Percentiles rank a stretch among this genome's conserved stretches.
Conservation (phyloP, 2,329 filamentous ascomycete species). For the Xylaria sp. region DNA sequence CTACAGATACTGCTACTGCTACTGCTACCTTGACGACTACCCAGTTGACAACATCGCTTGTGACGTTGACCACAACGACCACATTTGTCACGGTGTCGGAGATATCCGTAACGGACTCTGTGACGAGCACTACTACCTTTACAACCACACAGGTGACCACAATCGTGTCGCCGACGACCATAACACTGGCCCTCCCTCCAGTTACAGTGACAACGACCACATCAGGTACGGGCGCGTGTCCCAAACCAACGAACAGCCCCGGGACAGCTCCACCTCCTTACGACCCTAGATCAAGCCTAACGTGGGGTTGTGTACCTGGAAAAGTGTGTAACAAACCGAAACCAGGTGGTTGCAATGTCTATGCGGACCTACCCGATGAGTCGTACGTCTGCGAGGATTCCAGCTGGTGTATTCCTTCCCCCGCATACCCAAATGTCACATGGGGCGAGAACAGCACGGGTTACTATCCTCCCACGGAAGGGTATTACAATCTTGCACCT, state of each 20-base stretch:
- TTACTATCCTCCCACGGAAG: constrained; percentile 58
- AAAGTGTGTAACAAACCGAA: constrained; percentile 59
- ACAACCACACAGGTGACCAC: constrained; percentile 37
- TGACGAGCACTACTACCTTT: constrained; percentile 39
- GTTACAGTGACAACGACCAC: constrained; percentile 20
- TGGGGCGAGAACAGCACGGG: constrained; percentile 54
- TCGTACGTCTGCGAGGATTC: constrained; percentile 53
- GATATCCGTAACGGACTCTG: constrained; percentile 39
- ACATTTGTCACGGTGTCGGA: constrained; percentile 38
- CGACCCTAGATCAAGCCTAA: constrained; percentile 48
- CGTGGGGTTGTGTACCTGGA: constrained; percentile 61
- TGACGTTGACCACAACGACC: constrained; percentile 37
- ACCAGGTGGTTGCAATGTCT: constrained; percentile 57
- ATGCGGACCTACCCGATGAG: constrained; percentile 51
- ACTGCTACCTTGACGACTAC: constrained; percentile 39
- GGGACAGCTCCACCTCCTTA: constrained; percentile 35
- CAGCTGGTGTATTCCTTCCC: constrained; percentile 52
- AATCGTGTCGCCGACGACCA: constrained; percentile 33
- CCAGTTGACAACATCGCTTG: constrained; percentile 33
- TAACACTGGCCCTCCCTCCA: constrained; percentile 25
- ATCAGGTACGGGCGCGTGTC: constrained; percentile 48
- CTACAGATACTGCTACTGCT: constrained; percentile 30
- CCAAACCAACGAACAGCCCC: constrained; percentile 49
- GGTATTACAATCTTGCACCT: constrained; percentile 71
- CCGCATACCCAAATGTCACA: constrained; percentile 41